Percentiles rank a stretch among this genome's conserved stretches.
Evolutionary conservation across 306 rosid species (phyloP).

Genomic region (Psophocarpus tetragonolobus): DNA sequence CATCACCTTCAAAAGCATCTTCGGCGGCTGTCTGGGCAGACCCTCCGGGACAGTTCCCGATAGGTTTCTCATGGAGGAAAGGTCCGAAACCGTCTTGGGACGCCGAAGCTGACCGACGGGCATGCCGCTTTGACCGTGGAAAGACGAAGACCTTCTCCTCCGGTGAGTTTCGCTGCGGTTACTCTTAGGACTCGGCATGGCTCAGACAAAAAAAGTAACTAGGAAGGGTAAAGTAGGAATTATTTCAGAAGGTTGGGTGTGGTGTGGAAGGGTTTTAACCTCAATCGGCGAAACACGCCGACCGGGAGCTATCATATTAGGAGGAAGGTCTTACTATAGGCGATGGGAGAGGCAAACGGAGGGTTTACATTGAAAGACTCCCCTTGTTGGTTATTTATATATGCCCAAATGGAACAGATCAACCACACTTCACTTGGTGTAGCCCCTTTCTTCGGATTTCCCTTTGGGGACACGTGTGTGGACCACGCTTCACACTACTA

Average conservation of each 20-base stretch:
- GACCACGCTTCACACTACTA: too few species aligned
- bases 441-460: too few species aligned
- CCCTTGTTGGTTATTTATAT: conserved; percentile 28
- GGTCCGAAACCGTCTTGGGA: conserved; percentile 72
- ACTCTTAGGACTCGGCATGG: conserved; percentile 65
- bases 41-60: conserved; percentile 33
- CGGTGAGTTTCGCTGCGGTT: conserved; percentile 51
- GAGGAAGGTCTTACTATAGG: conserved; percentile 25
- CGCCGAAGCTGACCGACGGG: conserved; percentile 49
- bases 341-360: neutral
- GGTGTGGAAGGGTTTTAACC: too few species aligned
- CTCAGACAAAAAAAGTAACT: too few species aligned
- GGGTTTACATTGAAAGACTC: neutral
- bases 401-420: neutral
- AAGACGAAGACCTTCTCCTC: conserved; percentile 63
- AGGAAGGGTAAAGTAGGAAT: neutral
- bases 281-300: conserved; percentile 57
- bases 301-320: conserved; percentile 50
- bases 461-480: too few species aligned
- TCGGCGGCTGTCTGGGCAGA: conserved; percentile 56
- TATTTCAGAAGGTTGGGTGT: neutral
- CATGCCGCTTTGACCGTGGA: conserved; percentile 40
- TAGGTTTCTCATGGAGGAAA: conserved; percentile 28
- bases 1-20: conserved; percentile 76
- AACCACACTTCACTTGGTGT: too few species aligned